These are phyloP conservation scores for Vitis hybrid DNA, from an alignment of 177 flowering plant species.

Conservation along the genomic window DNA sequence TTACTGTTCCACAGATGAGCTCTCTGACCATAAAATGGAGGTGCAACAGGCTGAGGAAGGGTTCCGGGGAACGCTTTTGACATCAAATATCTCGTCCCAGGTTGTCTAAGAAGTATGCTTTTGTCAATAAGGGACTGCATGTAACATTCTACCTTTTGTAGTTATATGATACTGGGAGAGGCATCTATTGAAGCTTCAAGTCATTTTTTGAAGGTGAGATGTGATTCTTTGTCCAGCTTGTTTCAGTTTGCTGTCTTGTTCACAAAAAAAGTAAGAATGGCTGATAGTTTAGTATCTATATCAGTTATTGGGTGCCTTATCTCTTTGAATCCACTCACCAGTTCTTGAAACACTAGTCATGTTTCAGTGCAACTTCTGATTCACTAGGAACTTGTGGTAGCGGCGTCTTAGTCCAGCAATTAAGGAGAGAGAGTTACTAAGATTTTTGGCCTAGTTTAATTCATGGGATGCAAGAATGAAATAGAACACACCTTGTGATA, in stretches of 20 bases:
- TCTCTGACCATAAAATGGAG: slow-evolving; percentile 57
- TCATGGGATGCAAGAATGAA: too few species aligned
- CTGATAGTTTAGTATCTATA: too few species aligned
- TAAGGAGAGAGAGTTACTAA: too few species aligned
- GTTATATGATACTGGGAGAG: slow-evolving; percentile 14
- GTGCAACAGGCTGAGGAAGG: slow-evolving; percentile 68
- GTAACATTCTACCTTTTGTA: slow-evolving; percentile 18
- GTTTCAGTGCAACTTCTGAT: too few species aligned
- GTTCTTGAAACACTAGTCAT: too few species aligned
- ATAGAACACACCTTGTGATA: too few species aligned
- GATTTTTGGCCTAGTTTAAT: too few species aligned
- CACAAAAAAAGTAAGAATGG: too few species aligned
- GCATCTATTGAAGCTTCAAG: background rate
- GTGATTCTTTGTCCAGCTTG: background rate
- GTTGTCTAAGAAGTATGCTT: slow-evolving; percentile 34
- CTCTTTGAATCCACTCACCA: too few species aligned
- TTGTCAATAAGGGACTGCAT: slow-evolving; percentile 1
- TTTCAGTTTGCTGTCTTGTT: background rate
- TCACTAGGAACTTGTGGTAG: too few species aligned
- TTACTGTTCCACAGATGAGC: slow-evolving; percentile 59
- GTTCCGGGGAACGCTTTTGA: slow-evolving; percentile 80
- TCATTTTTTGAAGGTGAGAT: slow-evolving; percentile 12
- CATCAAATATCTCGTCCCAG: slow-evolving; percentile 55
- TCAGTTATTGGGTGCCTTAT: too few species aligned
- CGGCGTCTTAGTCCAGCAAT: too few species aligned